Percentiles rank a stretch among this genome's conserved stretches.
Evolutionary conservation across 139 green algal species (phyloP).

Genomic region (Chlorella ohadii): DNA sequence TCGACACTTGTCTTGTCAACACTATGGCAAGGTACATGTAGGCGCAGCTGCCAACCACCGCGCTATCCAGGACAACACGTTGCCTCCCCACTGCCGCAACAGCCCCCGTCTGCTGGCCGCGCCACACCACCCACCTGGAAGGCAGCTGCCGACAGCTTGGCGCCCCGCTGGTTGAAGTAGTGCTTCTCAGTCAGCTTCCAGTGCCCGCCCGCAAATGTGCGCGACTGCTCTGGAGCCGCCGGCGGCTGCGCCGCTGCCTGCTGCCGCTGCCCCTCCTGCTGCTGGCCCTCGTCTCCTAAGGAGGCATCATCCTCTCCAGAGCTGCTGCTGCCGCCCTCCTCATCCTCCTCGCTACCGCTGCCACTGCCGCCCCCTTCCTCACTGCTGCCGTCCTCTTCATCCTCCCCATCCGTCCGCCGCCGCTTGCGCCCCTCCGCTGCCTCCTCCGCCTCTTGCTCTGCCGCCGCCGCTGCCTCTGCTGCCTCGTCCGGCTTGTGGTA

Average conservation of each 20-base stretch:
- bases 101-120: too few relatives aligned
- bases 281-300: background rate
- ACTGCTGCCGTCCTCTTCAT: background rate
- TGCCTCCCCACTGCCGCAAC: too few relatives aligned
- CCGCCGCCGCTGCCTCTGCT: background rate
- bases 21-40: too few relatives aligned
- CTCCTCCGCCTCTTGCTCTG: background rate
- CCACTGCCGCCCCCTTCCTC: background rate
- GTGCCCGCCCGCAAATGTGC: conserved; percentile 54
- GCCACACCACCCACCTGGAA: conserved; percentile 51
- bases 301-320: background rate
- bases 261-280: background rate
- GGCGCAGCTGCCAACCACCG: too few relatives aligned
- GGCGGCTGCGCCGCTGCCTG: background rate
- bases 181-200: conserved; percentile 86
- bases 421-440: conserved; percentile 9
- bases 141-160: conserved; percentile 63
- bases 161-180: conserved; percentile 77
- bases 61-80: too few relatives aligned
- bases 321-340: conserved; percentile 2
- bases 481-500: conserved; percentile 54
- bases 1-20: too few relatives aligned
- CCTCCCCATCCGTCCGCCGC: background rate
- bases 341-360: background rate
- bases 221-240: conserved; percentile 12